Evolutionary conservation across 2,329 filamentous ascomycete genomes (phyloP), one percentile per base, ranked within the genome.

Genomic region (Dothiorella sarmentorum): DNA sequence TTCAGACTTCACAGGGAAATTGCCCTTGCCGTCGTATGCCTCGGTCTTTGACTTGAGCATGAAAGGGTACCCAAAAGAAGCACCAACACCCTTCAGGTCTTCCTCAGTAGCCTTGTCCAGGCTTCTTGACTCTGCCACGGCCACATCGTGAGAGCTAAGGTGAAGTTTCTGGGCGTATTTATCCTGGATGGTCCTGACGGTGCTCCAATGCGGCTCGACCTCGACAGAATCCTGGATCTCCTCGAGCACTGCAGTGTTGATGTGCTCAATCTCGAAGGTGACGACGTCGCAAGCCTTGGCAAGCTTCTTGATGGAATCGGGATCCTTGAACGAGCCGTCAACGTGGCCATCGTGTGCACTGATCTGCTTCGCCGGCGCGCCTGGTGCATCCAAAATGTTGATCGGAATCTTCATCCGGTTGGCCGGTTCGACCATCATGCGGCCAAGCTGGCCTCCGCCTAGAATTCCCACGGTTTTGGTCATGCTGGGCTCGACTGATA

Each of bases 261-360:
- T 88, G 75, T 97, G 93, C 78, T 97, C 93, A 63, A 96, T 97
- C 75, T 97, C 93, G 13, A 96, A 90, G 0, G 91, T 97, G 61
- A 97, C 79, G 15, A 96, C 84, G 70, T 96, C 90, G 66, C 86
- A 91, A 31, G 80, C 76, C 37, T 82, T 76, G 2, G 93, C 91
- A n/a, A 97, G 80, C 71, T 90, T 81, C 42, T 86, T 84, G 63
- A 97, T 91, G 63, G 89, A 87, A 31, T 84, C 83, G 0, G 87
- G 79, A 65, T 96, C 88, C 71, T 91, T 92, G 81, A 96, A 97
- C 0, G 91, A 96, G 60, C 92, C 93, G 17, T 85, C 82, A 60
- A 96, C 84, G 70, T 97, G 91, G 63, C 81, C 79, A 64, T 80
- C 76, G 71, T 88, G 89, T 64, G 85, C 83, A 74, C 88, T 91